These are phyloP conservation scores for Aurifilum marmelostoma DNA, from an alignment of 2,329 filamentous ascomycete species.

Conservation along the genomic window DNA sequence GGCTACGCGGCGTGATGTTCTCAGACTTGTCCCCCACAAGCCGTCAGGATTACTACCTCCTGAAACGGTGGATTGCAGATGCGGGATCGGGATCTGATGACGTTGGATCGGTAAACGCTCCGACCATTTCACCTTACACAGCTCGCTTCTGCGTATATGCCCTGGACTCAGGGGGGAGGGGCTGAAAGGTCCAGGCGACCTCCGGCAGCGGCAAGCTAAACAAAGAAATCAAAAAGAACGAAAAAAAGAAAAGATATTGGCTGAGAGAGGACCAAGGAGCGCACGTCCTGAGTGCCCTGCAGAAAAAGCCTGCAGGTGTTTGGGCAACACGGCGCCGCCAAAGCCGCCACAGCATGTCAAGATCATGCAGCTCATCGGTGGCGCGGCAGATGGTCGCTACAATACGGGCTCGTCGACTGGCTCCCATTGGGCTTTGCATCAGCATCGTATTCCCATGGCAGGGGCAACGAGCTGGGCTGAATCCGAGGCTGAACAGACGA, in stretches of 20 bases:
- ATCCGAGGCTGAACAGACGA: not conserved
- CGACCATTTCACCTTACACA: not conserved
- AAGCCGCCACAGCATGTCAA: not conserved
- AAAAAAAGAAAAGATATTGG: no score
- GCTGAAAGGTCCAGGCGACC: not conserved
- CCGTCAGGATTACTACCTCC: conserved; percentile 7
- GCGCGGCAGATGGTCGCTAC: not conserved
- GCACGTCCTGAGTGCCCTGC: not conserved
- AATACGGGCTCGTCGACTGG: not conserved
- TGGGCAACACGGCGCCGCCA: not conserved
- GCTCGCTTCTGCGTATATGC: not conserved
- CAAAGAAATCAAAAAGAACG: no score
- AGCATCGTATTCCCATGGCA: not conserved
- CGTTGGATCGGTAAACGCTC: not conserved
- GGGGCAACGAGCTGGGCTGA: not conserved
- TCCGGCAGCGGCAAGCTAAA: not conserved
- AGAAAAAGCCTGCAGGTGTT: not conserved
- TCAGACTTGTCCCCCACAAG: not conserved
- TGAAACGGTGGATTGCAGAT: conserved; percentile 9
- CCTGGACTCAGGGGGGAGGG: not conserved
- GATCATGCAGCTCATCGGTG: not conserved
- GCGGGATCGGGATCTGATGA: conserved; percentile 2
- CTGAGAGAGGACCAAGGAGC: not conserved
- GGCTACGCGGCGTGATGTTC: not conserved
- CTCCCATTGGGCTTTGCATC: not conserved